Conservation (phyloP, 2,329 filamentous ascomycete genomes). For the Nemania sp. region DNA sequence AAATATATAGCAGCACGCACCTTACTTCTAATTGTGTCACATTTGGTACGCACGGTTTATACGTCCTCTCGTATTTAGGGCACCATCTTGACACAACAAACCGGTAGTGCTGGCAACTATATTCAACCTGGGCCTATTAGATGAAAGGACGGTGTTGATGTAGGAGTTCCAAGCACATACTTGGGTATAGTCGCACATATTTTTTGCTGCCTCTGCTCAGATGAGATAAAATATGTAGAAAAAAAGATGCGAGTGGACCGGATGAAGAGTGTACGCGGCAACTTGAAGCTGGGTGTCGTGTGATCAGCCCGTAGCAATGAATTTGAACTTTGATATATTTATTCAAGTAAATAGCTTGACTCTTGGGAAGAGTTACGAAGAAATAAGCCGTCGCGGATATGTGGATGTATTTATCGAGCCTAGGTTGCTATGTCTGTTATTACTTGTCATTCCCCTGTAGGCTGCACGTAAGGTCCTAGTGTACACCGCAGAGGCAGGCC, state of each 20-base stretch:
- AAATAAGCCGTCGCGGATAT: conserved; percentile 6
- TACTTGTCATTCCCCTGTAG: neutral
- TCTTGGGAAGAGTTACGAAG: too few species aligned
- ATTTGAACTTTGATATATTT: too few species aligned
- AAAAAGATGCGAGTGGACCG: neutral
- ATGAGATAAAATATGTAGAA: neutral
- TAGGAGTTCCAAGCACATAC: conserved; percentile 25
- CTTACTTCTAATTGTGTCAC: conserved; percentile 40
- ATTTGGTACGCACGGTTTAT: conserved; percentile 38
- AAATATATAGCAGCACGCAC: conserved; percentile 24
- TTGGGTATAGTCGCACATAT: conserved; percentile 43
- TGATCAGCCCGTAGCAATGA: too few species aligned
- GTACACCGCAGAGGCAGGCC: conserved; percentile 10
- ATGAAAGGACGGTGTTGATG: conserved; percentile 2
- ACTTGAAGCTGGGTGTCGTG: too few species aligned
- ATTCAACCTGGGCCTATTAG: conserved; percentile 34
- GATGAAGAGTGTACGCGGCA: neutral
- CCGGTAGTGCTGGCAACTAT: conserved; percentile 40
- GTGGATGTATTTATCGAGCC: conserved; percentile 18
- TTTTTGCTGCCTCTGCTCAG: neutral
- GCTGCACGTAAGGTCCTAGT: neutral
- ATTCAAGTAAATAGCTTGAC: too few species aligned
- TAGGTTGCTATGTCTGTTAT: conserved; percentile 11
- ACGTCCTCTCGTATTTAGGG: conserved; percentile 39
- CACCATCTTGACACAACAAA: conserved; percentile 41